Evolutionary conservation across 495 filamentous ascomycete species (phyloP), one percentile per base, ranked within the genome.

Genomic region (Saxophila tyrrhenica): DNA sequence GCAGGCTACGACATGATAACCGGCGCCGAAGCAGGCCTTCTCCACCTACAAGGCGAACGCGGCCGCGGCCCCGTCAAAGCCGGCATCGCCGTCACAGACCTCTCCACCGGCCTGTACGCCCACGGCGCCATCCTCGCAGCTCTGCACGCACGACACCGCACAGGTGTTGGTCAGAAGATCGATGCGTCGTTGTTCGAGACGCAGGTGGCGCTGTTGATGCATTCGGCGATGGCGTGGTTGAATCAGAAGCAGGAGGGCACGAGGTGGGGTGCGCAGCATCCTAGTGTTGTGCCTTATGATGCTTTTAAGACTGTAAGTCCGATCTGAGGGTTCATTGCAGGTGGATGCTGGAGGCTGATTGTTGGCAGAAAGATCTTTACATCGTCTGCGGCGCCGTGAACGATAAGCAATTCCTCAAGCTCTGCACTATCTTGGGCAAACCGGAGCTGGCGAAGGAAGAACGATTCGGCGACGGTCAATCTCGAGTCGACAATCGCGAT

Each of bases 61-160:
- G 59, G 58, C 21, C 58, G 64, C 0, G 58, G 52, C 2, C 64
- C 64, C 9, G 59, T 66, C 0, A 55, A 57, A 25, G 52, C 60
- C 1, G 64, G 64, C 0, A 48, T 63, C 13, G 61, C 55, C 10
- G 50, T 66, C 11, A 62, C 55, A 8, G 64, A 66, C 49, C 42
- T 66, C 35, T 55, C 55, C 3, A 64, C 64, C 44, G 64, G 64
- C 5, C 55, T 66, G 51, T 66, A 66, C 45, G 63, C 56, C 16
- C 58, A 60, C n/a, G 60, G 60, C 29, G 62, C 58, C 1, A 53
- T 62, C 29, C 39, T 66, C 17, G 64, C 61, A 0, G 54, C 55
- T 2, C 24, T 66, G 13, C 53, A 62, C 45, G 46, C 61, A 35
- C 51, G 61, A 21, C 47, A 57, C 21, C 54, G 57, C 13, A 64